phyloP scores from a whole-genome alignment of 176 grass and related monocot species.

The Otatea glauca region DNA sequence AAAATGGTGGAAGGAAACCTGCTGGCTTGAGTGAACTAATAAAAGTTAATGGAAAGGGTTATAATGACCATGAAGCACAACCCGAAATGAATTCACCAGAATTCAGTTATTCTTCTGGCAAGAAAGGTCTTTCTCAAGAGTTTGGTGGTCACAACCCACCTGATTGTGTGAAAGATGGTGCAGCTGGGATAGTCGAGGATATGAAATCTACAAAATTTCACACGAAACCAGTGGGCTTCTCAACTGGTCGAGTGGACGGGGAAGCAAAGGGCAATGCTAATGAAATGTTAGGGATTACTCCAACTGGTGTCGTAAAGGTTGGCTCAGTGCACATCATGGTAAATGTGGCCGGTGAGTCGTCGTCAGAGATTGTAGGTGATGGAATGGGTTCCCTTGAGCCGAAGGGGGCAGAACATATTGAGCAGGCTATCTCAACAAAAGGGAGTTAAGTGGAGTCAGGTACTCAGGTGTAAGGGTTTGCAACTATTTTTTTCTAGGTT shows the following conservation, averaged over 20 bases:
- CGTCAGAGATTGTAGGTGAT: conserved; percentile 47
- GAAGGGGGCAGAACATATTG: not conserved
- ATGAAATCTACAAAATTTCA: conserved; percentile 22
- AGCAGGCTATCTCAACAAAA: conserved; percentile 30
- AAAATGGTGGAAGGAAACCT: conserved; percentile 40
- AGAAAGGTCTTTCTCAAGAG: conserved; percentile 20
- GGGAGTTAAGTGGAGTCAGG: conserved; percentile 9
- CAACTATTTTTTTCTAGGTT: conserved; percentile 39
- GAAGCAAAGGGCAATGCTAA: conserved; percentile 8
- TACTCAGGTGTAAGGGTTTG: conserved; percentile 18
- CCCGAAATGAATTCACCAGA: not conserved
- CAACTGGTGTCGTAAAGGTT: conserved; percentile 56
- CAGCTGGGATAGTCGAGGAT: conserved; percentile 35
- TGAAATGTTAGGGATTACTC: conserved; percentile 14
- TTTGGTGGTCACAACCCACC: conserved; percentile 18
- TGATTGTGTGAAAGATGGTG: conserved; percentile 12
- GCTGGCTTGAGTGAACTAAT: conserved; percentile 11
- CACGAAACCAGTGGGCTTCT: conserved; percentile 13
- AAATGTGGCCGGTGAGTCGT: conserved; percentile 44
- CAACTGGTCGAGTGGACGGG: not conserved
- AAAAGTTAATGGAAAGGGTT: conserved; percentile 23
- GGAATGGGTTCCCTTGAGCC: conserved; percentile 26
- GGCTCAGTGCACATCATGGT: conserved; percentile 72
- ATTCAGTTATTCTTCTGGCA: conserved; percentile 8
- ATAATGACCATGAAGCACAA: conserved; percentile 14